phyloP scores from a whole-genome alignment of 2,329 filamentous ascomycete genomes.

The Stachybotrys chartarum region DNA sequence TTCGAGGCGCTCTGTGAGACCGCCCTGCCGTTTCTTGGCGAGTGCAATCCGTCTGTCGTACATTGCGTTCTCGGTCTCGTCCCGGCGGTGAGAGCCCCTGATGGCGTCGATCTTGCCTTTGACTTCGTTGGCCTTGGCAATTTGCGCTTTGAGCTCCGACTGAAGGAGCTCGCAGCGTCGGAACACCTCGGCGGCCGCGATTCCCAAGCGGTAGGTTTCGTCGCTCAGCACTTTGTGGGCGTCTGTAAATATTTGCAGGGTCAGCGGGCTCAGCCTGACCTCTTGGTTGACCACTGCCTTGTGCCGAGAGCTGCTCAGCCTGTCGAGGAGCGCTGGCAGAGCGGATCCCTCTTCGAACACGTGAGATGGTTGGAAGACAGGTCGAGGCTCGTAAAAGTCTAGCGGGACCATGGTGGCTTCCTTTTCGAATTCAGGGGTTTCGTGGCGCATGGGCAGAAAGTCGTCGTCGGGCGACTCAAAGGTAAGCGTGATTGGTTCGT shows the following conservation, averaged over 20 bases:
- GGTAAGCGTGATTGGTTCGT: constrained; percentile 49
- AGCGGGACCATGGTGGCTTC: constrained; percentile 36
- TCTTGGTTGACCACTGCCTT: constrained; percentile 58
- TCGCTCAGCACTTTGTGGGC: constrained; percentile 64
- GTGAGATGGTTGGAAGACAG: constrained; percentile 56
- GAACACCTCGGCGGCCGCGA: constrained; percentile 67
- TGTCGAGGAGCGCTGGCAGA: constrained; percentile 48
- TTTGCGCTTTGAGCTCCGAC: constrained; percentile 59
- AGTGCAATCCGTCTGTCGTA: constrained; percentile 51
- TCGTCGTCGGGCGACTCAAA: constrained; percentile 53
- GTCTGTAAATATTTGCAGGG: constrained; percentile 64
- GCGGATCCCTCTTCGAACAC: constrained; percentile 50
- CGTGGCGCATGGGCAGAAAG: constrained; percentile 32
- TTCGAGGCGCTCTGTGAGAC: constrained; percentile 53
- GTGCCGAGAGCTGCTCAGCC: constrained; percentile 51
- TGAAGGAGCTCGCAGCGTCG: constrained; percentile 62
- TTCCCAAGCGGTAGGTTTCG: constrained; percentile 62
- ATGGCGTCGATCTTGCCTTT: constrained; percentile 60
- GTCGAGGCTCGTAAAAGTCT: constrained; percentile 56
- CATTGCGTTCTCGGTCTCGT: constrained; percentile 46
- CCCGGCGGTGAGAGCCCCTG: constrained; percentile 32
- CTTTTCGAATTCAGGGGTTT: constrained; percentile 34
- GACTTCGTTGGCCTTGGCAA: constrained; percentile 58
- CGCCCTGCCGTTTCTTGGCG: constrained; percentile 48
- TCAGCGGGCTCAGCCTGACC: constrained; percentile 62